phyloP scores from a whole-genome alignment of 768 basidiomycete genomes.

The Lentinula aciculospora region DNA sequence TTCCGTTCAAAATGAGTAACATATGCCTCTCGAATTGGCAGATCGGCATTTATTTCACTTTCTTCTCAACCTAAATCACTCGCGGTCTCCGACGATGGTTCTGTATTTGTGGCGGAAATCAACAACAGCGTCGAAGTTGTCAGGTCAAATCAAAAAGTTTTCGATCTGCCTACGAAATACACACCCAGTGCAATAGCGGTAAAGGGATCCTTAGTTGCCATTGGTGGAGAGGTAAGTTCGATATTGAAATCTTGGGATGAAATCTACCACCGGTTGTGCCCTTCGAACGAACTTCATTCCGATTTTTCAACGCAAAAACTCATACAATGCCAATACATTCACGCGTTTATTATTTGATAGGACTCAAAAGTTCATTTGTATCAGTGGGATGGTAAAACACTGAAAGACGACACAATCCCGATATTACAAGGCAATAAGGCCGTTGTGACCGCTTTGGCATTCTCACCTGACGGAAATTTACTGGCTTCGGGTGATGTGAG shows the following conservation, averaged over 20 bases:
- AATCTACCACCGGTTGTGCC: background rate
- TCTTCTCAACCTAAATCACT: slow-evolving; percentile 64
- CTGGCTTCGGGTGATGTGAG: slow-evolving; percentile 86
- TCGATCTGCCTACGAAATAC: slow-evolving; percentile 47
- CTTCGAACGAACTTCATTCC: background rate
- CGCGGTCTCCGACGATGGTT: slow-evolving; percentile 52
- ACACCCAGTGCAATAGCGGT: slow-evolving; percentile 55
- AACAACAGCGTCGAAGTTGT: slow-evolving; percentile 55
- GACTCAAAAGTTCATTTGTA: slow-evolving; percentile 74
- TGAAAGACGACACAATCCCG: slow-evolving; percentile 45
- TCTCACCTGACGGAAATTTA: slow-evolving; percentile 70
- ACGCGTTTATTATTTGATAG: slow-evolving; percentile 31
- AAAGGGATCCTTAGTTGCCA: slow-evolving; percentile 46
- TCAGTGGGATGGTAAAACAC: slow-evolving; percentile 60
- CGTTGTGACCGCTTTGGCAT: slow-evolving; percentile 65
- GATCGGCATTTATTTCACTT: slow-evolving; percentile 47
- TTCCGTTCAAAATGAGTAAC: background rate
- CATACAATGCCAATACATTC: background rate
- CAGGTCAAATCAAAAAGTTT: slow-evolving; percentile 63
- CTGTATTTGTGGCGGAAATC: slow-evolving; percentile 60
- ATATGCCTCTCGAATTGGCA: slow-evolving; percentile 17
- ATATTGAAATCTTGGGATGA: background rate
- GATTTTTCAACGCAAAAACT: background rate
- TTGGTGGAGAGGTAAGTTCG: slow-evolving; percentile 62
- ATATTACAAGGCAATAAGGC: slow-evolving; percentile 63